These are phyloP conservation scores for Tilletia walkeri DNA, from an alignment of 1,284 basidiomycete species.

Conservation along the genomic window DNA sequence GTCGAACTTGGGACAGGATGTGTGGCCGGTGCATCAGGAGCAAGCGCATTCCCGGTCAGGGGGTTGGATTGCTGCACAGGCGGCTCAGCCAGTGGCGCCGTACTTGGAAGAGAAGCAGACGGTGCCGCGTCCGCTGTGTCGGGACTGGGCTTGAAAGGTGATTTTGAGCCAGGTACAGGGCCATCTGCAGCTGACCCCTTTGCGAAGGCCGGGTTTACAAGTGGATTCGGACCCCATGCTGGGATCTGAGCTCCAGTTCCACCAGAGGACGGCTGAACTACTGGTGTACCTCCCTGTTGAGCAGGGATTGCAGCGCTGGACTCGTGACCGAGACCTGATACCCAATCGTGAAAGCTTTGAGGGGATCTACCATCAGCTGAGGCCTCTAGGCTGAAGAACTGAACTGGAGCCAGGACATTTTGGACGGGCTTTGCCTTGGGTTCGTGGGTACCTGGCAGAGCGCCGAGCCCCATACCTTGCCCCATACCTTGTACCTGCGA, in stretches of 20 bases:
- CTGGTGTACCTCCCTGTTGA: no score
- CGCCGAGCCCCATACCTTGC: neutral
- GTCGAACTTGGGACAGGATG: neutral
- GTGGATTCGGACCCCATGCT: conserved; percentile 7
- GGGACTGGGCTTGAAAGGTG: no score
- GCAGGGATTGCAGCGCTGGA: no score
- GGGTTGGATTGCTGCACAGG: no score
- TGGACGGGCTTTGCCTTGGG: neutral
- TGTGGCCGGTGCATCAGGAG: neutral
- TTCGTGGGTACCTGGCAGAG: neutral
- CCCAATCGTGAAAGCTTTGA: neutral
- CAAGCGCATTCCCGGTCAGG: no score
- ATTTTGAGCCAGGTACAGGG: no score
- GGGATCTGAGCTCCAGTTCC: no score
- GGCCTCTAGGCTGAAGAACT: neutral
- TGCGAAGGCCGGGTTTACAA: neutral
- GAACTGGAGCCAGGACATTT: neutral
- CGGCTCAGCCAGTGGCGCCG: no score
- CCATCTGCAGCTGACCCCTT: no score
- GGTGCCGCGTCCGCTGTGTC: no score
- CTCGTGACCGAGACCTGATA: neutral
- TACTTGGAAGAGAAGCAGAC: no score
- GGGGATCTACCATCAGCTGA: neutral
- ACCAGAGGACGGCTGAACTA: no score
- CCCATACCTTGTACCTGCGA: neutral